phyloP scores from a whole-genome alignment of 345 rosid genomes.

The Eucalyptus marginata region DNA sequence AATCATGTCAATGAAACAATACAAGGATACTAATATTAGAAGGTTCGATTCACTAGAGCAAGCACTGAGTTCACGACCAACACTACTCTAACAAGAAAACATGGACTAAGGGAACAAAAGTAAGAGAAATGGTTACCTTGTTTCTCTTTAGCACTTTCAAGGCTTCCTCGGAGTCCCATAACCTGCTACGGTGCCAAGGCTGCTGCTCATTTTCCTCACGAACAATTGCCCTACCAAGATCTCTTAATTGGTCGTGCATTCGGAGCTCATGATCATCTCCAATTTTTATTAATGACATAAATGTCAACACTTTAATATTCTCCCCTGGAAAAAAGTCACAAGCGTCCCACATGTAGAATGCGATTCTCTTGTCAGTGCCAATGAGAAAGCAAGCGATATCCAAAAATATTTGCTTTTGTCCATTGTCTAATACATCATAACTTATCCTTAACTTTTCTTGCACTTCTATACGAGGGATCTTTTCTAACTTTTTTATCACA shows the following conservation, averaged over 20 bases:
- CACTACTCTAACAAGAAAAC: accelerated
- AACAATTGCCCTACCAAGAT: too few species aligned
- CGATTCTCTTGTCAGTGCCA: accelerated
- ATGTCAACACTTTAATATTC: too few species aligned
- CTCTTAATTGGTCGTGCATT: too few species aligned
- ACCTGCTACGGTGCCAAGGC: accelerated
- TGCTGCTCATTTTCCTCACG: accelerated
- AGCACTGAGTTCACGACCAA: accelerated
- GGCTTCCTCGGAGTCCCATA: too few species aligned
- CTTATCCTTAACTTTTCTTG: accelerated
- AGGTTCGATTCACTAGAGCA: too few species aligned
- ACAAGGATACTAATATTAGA: too few species aligned
- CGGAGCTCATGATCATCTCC: accelerated
- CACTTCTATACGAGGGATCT: accelerated
- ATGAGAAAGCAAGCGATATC: too few species aligned
- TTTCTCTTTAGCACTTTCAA: accelerated
- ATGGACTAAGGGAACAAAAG: too few species aligned
- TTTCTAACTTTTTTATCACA: accelerated
- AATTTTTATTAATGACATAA: too few species aligned
- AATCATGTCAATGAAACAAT: too few species aligned
- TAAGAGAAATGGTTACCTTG: accelerated
- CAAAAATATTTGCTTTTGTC: accelerated
- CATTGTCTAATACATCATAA: accelerated
- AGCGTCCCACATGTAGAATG: too few species aligned
- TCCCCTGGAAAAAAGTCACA: accelerated